These are phyloP conservation scores for Malus asiatica DNA, from an alignment of 306 rosid species.

Conservation along the genomic window DNA sequence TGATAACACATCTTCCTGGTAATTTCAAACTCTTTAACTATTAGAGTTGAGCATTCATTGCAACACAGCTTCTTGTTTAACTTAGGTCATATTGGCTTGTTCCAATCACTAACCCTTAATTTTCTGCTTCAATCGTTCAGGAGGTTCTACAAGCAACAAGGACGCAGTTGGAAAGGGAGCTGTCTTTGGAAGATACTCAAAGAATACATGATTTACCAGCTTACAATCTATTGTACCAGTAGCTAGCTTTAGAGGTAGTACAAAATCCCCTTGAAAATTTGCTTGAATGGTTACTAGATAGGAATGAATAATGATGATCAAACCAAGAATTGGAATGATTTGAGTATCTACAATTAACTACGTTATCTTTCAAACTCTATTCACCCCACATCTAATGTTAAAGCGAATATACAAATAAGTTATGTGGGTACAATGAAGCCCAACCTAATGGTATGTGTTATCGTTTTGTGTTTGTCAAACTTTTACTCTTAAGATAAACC, in stretches of 20 bases:
- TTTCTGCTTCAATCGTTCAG: slow-evolving; percentile 38
- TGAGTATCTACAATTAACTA: neutral
- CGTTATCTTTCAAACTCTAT: neutral
- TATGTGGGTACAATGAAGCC: no score
- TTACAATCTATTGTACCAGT: slow-evolving; percentile 66
- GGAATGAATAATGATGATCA: no score
- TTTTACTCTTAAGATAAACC: no score
- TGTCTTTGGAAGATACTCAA: slow-evolving; percentile 69
- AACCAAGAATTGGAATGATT: no score
- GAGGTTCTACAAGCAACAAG: slow-evolving; percentile 76
- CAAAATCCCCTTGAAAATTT: neutral
- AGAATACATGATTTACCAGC: slow-evolving; percentile 79
- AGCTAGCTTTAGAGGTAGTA: slow-evolving; percentile 18
- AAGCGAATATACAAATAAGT: no score
- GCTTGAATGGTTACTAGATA: neutral
- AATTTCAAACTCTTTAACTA: no score
- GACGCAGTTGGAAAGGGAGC: slow-evolving; percentile 79
- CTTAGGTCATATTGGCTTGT: neutral
- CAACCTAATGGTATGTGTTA: no score
- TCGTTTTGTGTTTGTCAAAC: no score
- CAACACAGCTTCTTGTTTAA: neutral
- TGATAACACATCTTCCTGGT: no score
- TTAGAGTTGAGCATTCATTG: no score
- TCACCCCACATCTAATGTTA: neutral
- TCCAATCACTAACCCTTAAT: neutral